Base-by-base conservation (phyloP, 225 moss, liverwort and hornwort species). In the Pseudoscleropodium purum region DNA sequence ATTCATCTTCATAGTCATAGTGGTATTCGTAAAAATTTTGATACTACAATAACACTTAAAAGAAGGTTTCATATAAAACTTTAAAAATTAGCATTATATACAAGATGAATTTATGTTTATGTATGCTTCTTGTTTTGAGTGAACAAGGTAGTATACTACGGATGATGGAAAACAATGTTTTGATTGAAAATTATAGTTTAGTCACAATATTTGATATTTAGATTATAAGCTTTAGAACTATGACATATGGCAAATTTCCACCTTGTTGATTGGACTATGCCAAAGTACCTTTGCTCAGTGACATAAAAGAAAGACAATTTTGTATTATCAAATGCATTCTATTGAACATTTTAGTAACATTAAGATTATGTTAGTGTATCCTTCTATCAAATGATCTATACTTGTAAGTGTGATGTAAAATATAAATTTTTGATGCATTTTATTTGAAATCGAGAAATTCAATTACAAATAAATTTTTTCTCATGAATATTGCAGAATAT, bases 361-460 rank as follows among this genome's bases (percentile, higher is more conserved):
- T 39, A 12, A 19, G 8, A 41, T 11, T 19, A 41, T 34, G 61
- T 41, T 60, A 60, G 60, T 60, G 8, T 24, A 60, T 2, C 24
- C 18, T 34, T 61, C 6, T 74, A 74, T 16, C 15, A 60, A 43
- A 33, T 36, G 4, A 36, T 60, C 8, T 25, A 43, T 43, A 43
- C 2, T 0, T 2, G 2, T 45, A 25, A 18, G 2, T 30, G 1
- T 21, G 16, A 59, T 34, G 7, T 2, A 43, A 34, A 79, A n/a
- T 37, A 6, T 4, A 20, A 17, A 4, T 2, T 52, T 37, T 37
- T 21, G 2, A 12, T 33, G 8, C 13, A 76, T 51, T 51, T 51
- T 56, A 15, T 25, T 25, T 37, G 10, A 56, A 26, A 33, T 79
- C 56, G 11, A 56, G 4, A n/a, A 57, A 11, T n/a, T 57, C 17